These are phyloP conservation scores for Trichosporon sp. DNA, from an alignment of 1,284 basidiomycete species.

Conservation along the genomic window DNA sequence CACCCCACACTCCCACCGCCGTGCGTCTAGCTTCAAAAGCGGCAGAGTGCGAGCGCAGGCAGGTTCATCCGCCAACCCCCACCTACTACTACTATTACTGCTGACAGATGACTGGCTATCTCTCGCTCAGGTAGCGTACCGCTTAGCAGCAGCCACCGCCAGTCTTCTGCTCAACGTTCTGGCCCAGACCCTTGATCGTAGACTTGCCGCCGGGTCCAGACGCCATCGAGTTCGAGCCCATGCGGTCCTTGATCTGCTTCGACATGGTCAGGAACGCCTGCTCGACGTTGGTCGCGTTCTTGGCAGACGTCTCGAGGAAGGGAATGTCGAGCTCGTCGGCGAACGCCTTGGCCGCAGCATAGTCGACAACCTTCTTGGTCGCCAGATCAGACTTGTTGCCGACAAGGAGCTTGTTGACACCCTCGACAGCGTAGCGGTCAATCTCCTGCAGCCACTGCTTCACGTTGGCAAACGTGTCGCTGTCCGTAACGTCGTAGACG, in stretches of 20 bases:
- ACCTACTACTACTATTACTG: neutral
- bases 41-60: neutral
- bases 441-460: constrained; percentile 99
- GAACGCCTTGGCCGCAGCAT: constrained; percentile 95
- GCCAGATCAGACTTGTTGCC: constrained; percentile 98
- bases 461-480: constrained; percentile 81
- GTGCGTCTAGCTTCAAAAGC: no score
- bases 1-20: no score
- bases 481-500: constrained; percentile 99
- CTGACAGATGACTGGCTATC: neutral
- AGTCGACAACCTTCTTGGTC: constrained; percentile 98
- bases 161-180: constrained; percentile 68
- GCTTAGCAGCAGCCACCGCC: constrained; percentile 67
- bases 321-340: constrained; percentile 91
- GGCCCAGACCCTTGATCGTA: constrained; percentile 57
- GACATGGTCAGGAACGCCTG: constrained; percentile 99
- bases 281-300: constrained; percentile 97
- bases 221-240: constrained; percentile 51
- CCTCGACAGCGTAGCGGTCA: constrained; percentile 97
- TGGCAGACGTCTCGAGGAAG: constrained; percentile 98
- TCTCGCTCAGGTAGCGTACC: no score
- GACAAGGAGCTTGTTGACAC: constrained; percentile 95
- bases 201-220: constrained; percentile 50
- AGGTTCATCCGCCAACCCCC: neutral
- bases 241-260: constrained; percentile 94